Evolutionary conservation across 1,139 yeast genomes (phyloP).

Genomic region (Geotrichum australiense): DNA sequence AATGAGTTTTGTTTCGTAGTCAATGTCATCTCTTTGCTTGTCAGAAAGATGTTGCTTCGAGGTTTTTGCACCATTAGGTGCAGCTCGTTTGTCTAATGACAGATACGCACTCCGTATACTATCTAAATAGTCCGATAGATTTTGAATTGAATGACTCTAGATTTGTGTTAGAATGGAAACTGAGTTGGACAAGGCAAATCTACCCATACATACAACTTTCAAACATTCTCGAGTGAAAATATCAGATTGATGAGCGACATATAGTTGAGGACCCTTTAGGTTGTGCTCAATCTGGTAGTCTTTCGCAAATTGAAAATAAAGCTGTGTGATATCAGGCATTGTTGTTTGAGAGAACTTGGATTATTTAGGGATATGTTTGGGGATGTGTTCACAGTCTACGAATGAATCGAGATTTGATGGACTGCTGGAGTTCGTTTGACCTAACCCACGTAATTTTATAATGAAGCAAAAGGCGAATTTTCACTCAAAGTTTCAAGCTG

Average conservation of each 20-base stretch:
- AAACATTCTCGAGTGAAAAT: constrained; percentile 27
- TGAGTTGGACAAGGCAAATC: not conserved
- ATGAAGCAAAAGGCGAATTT: no score
- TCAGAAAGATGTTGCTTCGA: constrained; percentile 29
- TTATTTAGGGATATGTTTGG: no score
- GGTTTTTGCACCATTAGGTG: constrained; percentile 3
- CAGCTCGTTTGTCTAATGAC: constrained; percentile 21
- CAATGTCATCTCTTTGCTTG: constrained; percentile 38
- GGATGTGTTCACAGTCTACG: no score
- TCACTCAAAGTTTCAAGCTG: no score
- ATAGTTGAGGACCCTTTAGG: constrained; percentile 9
- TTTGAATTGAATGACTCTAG: constrained; percentile 21
- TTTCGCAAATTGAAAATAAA: constrained; percentile 25
- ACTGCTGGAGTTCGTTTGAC: no score
- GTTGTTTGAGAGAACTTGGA: no score
- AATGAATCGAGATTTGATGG: no score
- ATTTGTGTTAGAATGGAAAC: not conserved
- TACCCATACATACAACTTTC: constrained; percentile 23
- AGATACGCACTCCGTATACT: constrained; percentile 32
- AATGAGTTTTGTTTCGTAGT: constrained; percentile 35
- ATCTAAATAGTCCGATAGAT: constrained; percentile 24
- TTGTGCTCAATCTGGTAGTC: constrained; percentile 9
- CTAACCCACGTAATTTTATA: no score
- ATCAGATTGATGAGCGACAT: constrained; percentile 21
- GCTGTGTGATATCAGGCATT: constrained; percentile 23